These are phyloP conservation scores for Phytophthora kernoviae DNA, from an alignment of 352 stramenopile species.

Conservation along the genomic window DNA sequence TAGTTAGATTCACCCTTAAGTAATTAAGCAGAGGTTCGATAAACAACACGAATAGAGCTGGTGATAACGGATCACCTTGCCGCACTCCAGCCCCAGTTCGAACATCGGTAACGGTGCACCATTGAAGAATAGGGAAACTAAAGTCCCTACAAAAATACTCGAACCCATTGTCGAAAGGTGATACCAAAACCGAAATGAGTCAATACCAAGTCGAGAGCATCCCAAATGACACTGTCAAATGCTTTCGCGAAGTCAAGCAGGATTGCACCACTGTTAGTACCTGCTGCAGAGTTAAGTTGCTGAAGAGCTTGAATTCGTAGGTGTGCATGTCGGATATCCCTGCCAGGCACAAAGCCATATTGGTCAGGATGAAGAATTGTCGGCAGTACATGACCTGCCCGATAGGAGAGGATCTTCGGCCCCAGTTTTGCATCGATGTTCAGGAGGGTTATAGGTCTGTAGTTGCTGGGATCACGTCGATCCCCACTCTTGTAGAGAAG, in stretches of 20 bases:
- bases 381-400: not conserved
- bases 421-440: slow-evolving; percentile 5
- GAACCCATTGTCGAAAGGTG: not conserved
- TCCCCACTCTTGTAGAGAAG: slow-evolving; percentile 1
- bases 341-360: not conserved
- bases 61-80: slow-evolving; percentile 8
- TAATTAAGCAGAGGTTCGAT: slow-evolving; percentile 8
- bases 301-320: not conserved
- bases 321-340: not conserved
- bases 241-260: slow-evolving; percentile 6
- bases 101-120: not conserved
- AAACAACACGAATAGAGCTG: slow-evolving; percentile 3
- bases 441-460: slow-evolving; percentile 3
- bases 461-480: not conserved
- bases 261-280: not conserved
- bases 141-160: slow-evolving; percentile 2
- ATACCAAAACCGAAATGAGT: not conserved
- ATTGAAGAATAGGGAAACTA: slow-evolving; percentile 5
- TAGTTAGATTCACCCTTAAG: not conserved
- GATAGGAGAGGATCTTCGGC: not conserved
- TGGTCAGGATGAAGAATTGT: not conserved
- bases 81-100: slow-evolving; percentile 6
- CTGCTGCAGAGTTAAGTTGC: not conserved
- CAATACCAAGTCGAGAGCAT: slow-evolving; percentile 4
- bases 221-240: slow-evolving; percentile 9